Evolutionary conservation across 2,329 filamentous ascomycete species (phyloP).

Genomic region (Fusarium coicis): DNA sequence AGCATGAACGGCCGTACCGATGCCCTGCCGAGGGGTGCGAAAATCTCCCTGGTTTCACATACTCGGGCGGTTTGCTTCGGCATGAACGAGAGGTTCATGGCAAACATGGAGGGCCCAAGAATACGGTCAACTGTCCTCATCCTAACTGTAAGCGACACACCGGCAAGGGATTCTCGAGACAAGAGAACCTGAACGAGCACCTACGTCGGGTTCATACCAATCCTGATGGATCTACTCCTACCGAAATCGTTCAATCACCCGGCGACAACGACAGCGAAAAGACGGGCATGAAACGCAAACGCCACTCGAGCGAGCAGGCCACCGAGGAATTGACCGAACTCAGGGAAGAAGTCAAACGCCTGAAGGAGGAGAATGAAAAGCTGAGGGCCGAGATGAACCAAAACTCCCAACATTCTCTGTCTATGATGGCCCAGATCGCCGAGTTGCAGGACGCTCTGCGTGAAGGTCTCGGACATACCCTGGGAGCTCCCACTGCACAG

Average conservation of each 20-base stretch:
- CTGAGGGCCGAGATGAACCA: slow-evolving; percentile 62
- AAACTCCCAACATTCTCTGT: slow-evolving; percentile 58
- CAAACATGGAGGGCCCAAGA: slow-evolving; percentile 88
- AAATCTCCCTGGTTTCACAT: slow-evolving; percentile 93
- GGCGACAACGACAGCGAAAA: slow-evolving; percentile 61
- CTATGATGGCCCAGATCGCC: slow-evolving; percentile 61
- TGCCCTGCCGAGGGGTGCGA: slow-evolving; percentile 86
- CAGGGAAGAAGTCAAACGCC: slow-evolving; percentile 72
- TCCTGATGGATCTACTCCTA: slow-evolving; percentile 50
- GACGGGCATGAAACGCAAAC: slow-evolving; percentile 61
- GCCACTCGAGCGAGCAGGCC: slow-evolving; percentile 46
- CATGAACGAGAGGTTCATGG: slow-evolving; percentile 95
- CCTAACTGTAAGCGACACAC: slow-evolving; percentile 88
- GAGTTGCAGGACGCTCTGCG: slow-evolving; percentile 58
- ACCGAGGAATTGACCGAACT: slow-evolving; percentile 64
- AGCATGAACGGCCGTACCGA: slow-evolving; percentile 93
- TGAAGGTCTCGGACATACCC: slow-evolving; percentile 47
- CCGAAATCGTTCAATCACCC: slow-evolving; percentile 51
- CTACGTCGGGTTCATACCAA: slow-evolving; percentile 86
- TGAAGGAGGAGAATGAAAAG: slow-evolving; percentile 73
- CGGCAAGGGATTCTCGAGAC: slow-evolving; percentile 89
- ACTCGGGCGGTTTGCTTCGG: slow-evolving; percentile 87
- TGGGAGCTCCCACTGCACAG: slow-evolving; percentile 54
- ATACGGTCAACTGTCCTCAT: slow-evolving; percentile 87
- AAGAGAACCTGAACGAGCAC: slow-evolving; percentile 95